phyloP scores from a whole-genome alignment of 78 protist species.

The Dictyostelium firmibasis region DNA sequence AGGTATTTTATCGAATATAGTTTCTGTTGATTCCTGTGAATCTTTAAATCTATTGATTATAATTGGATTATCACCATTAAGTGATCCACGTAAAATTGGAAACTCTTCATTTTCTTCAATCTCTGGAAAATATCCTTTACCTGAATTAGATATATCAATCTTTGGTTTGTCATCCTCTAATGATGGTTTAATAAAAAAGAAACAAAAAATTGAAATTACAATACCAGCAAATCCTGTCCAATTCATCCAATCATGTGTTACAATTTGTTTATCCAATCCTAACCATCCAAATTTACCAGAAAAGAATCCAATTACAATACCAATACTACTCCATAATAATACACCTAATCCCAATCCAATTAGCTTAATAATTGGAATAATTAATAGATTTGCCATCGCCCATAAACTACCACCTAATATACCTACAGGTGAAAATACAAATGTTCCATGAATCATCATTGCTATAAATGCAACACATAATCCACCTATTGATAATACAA shows the following conservation, averaged over 20 bases:
- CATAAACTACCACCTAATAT: conserved; percentile 27
- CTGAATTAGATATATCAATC: too few species aligned
- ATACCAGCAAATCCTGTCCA: conserved; percentile 54
- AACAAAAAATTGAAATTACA: conserved; percentile 35
- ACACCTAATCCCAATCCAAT: conserved; percentile 90
- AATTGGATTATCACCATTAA: background rate
- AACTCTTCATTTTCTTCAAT: background rate
- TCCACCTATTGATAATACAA: conserved; percentile 50
- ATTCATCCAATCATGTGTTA: conserved; percentile 36
- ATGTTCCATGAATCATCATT: conserved; percentile 5
- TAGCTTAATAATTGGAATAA: conserved; percentile 82
- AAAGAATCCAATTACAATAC: conserved; percentile 83
- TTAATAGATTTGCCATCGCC: conserved; percentile 78
- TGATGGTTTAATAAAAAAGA: conserved; percentile 76
- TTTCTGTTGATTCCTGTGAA: background rate
- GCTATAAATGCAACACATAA: conserved; percentile 36
- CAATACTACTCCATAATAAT: conserved; percentile 84
- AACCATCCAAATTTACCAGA: conserved; percentile 84
- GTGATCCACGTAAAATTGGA: background rate
- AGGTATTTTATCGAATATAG: conserved; percentile 35
- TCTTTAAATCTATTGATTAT: background rate
- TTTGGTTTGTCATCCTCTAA: background rate
- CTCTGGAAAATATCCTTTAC: background rate
- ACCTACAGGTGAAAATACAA: conserved; percentile 33
- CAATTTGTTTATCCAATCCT: conserved; percentile 54